These are phyloP conservation scores for Apiotrichum akiyoshidainum DNA, from an alignment of 1,284 basidiomycete species.

Conservation along the genomic window DNA sequence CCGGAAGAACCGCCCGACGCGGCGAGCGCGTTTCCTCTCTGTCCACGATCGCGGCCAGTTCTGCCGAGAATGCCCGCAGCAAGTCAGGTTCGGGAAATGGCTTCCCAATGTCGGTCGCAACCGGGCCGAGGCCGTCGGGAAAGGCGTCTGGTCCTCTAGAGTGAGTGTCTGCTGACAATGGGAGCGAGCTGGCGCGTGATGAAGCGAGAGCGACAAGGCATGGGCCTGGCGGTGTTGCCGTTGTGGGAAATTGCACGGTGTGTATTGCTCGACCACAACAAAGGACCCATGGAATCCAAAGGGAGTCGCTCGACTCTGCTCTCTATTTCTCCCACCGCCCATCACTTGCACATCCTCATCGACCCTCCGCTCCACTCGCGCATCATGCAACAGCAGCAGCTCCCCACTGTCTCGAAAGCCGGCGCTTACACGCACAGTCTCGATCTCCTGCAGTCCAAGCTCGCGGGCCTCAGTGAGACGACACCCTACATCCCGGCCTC, in stretches of 20 bases:
- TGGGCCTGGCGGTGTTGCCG: neutral
- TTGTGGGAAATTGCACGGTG: too few species aligned
- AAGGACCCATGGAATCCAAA: too few species aligned
- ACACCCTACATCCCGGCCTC: neutral
- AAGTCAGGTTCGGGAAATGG: neutral
- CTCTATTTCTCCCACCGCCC: too few species aligned
- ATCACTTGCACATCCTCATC: neutral
- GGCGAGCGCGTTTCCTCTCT: too few species aligned
- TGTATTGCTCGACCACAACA: too few species aligned
- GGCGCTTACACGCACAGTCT: neutral
- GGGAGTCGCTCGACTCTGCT: too few species aligned
- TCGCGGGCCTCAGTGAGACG: neutral
- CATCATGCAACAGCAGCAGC: neutral
- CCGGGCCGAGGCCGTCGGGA: neutral
- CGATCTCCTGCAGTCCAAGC: constrained; percentile 1
- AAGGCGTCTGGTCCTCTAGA: neutral
- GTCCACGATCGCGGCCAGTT: too few species aligned
- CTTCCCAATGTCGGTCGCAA: neutral
- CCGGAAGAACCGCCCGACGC: too few species aligned
- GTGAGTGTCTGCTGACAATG: neutral
- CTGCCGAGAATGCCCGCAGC: too few species aligned
- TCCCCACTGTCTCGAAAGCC: neutral
- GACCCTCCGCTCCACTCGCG: neutral
- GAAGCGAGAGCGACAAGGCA: too few species aligned
- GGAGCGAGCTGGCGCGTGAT: neutral